Base-by-base conservation (phyloP, 345 rosid species). In the Camelina sativa region DNA sequence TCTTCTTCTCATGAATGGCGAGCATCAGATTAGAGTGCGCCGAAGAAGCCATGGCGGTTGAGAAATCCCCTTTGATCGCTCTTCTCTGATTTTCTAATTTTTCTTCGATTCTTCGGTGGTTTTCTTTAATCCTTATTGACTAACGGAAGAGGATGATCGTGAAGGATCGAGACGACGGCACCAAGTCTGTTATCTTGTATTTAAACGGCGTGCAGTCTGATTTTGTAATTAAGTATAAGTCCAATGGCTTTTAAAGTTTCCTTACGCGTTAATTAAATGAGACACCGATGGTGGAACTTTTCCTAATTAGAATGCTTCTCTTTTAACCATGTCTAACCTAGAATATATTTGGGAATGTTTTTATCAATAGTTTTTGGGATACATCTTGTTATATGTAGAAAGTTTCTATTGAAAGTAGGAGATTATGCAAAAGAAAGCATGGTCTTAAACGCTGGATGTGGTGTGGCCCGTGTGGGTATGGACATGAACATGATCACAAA, bases 1-100 rank as follows among this genome's bases (percentile, higher is more conserved):
- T 88, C 66, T 95, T 95, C 85, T 95, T 95, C 92, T 95, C 98
- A 85, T 85, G 81, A 73, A 92, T 84, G 12, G 99, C 97, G 53
- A 95, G 87, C 97, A 95, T 90, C 81, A 90, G 80, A 84, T 95
- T 95, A 32, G 96, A 78, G 55, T 85, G 72, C 48, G 84, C 73
- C 61, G 89, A 80, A 10, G 92, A 82, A n/a, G 91, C 84, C 96
- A 85, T 83, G 77, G 80, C 67, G 77, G 67, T 54, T 54, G 28
- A 52, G 11, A 34, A 40, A n/a, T 59, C 25, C 51, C n/a, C 35
- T 77, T 56, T 16, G 74, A 66, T 66, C 56, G 57, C 55, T 54
- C 28, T 70, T 17, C 16, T 23, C 2, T 16, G 62, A 35, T 77
- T 40, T 44, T 44, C 16, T n/a, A 13, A 43, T 47, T 16, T 60